Conservation (phyloP, 2,329 filamentous ascomycete genomes). For the Stenocarpella maydis region DNA sequence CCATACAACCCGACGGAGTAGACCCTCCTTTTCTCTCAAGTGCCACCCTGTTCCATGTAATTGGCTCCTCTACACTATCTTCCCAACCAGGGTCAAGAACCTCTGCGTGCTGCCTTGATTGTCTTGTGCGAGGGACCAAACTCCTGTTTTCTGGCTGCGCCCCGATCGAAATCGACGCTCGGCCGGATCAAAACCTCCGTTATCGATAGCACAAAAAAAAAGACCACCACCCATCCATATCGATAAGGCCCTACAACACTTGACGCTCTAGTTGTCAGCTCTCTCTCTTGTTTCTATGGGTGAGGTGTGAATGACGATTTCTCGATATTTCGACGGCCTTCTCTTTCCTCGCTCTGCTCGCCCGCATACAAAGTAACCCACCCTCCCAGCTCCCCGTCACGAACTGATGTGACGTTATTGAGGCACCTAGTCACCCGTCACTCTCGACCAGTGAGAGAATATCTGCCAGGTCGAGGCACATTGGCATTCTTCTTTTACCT, state of each 20-base stretch:
- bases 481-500: not conserved
- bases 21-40: not conserved
- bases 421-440: not conserved
- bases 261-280: not conserved
- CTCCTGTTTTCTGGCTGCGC: not conserved
- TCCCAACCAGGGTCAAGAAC: not conserved
- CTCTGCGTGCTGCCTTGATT: not conserved
- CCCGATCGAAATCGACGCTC: not conserved
- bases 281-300: too few relatives aligned
- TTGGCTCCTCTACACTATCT: too few relatives aligned
- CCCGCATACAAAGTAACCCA: not conserved
- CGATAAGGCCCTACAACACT: conserved; percentile 10
- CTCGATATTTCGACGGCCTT: conserved; percentile 15
- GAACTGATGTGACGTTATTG: conserved; percentile 13
- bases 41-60: not conserved
- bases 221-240: not conserved
- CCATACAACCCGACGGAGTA: not conserved
- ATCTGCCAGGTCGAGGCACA: not conserved
- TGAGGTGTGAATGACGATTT: conserved; percentile 27
- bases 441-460: conserved; percentile 15
- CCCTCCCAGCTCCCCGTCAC: not conserved
- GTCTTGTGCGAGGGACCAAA: not conserved
- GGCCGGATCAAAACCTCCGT: conserved; percentile 29
- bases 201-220: not conserved
- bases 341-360: not conserved